Conservation (phyloP, 176 grass and related monocot genomes). For the Lolium multiflorum region DNA sequence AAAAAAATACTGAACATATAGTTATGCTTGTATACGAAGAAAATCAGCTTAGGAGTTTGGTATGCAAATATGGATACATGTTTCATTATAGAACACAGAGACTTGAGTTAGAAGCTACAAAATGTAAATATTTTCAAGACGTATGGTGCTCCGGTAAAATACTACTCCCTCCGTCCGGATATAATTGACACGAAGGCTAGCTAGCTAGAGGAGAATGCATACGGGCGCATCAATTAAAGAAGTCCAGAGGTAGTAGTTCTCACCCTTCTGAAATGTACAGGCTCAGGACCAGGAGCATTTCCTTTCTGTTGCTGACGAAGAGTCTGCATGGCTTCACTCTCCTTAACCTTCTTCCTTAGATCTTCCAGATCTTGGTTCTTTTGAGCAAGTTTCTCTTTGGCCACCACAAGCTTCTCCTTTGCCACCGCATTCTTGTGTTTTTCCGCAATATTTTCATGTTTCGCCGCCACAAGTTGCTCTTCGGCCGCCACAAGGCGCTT, state of each 20-base stretch:
- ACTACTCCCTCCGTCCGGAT: no score
- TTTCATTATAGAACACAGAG: neutral
- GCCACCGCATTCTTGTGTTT: neutral
- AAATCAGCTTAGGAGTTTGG: neutral
- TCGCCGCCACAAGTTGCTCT: neutral
- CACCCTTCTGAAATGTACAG: neutral
- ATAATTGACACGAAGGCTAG: no score
- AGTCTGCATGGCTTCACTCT: conserved; percentile 37
- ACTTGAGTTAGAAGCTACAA: neutral
- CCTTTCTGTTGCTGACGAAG: neutral
- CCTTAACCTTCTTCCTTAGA: conserved; percentile 41
- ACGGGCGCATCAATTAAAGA: no score
- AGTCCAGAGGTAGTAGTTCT: no score
- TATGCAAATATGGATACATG: neutral
- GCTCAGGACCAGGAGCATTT: neutral
- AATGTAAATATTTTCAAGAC: neutral
- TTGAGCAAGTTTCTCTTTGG: neutral
- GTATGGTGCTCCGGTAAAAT: no score
- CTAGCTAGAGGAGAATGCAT: no score
- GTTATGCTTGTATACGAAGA: neutral
- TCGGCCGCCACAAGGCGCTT: neutral
- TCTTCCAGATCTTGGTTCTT: neutral
- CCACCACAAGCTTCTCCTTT: neutral
- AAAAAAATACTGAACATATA: neutral
- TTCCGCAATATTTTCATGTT: neutral